phyloP scores from a whole-genome alignment of 2,329 filamentous ascomycete genomes.

The Alternaria triticina region DNA sequence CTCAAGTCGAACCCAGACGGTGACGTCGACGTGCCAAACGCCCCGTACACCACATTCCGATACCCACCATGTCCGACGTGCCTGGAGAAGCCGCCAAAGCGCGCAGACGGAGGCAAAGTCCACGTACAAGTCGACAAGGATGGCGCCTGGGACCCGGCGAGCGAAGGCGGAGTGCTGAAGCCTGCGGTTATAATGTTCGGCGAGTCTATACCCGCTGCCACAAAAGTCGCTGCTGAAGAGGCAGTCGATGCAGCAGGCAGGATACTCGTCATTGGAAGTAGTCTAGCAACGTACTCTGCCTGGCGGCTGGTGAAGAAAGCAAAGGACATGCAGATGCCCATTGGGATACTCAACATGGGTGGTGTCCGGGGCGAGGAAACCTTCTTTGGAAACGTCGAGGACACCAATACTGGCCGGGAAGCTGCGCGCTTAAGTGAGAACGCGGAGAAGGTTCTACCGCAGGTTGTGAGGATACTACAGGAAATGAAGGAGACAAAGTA shows the following conservation, averaged over 20 bases:
- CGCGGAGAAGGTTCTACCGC: constrained; percentile 47
- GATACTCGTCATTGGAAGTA: constrained; percentile 84
- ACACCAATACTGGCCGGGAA: constrained; percentile 43
- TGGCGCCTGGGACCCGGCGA: constrained; percentile 71
- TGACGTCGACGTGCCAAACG: constrained; percentile 86
- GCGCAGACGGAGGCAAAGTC: constrained; percentile 55
- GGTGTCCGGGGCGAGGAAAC: constrained; percentile 79
- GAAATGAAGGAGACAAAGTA: constrained; percentile 13
- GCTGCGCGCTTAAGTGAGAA: constrained; percentile 51
- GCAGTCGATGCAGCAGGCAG: constrained; percentile 76
- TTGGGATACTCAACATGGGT: constrained; percentile 88
- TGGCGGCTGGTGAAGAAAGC: constrained; percentile 88
- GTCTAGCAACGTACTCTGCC: constrained; percentile 91
- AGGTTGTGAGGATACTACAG: constrained; percentile 36
- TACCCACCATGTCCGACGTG: constrained; percentile 91
- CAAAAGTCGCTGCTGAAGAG: constrained; percentile 78
- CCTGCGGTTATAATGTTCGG: constrained; percentile 97
- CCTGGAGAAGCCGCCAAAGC: constrained; percentile 68
- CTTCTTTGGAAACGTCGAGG: constrained; percentile 67
- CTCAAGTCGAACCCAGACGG: constrained; percentile 91
- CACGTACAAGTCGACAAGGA: constrained; percentile 76
- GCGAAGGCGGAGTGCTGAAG: constrained; percentile 77
- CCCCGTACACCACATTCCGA: constrained; percentile 86
- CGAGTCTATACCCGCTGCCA: constrained; percentile 74
- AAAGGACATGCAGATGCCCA: constrained; percentile 80